These are phyloP conservation scores for Asterochloris sp. DNA, from an alignment of 139 green algal species.

Conservation along the genomic window DNA sequence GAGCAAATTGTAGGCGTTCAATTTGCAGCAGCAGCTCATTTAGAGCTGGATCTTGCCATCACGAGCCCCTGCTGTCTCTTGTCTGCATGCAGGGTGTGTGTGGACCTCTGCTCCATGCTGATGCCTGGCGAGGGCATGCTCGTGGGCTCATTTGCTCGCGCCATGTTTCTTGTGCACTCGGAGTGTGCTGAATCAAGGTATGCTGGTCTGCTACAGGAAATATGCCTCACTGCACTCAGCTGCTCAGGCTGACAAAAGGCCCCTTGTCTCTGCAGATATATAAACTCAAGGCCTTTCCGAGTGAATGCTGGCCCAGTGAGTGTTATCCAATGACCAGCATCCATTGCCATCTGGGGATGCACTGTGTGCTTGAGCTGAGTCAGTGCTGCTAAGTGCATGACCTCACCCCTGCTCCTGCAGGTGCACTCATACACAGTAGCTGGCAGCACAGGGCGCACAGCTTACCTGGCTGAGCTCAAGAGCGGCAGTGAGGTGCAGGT, in stretches of 20 bases:
- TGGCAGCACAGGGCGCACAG: slow-evolving; percentile 54
- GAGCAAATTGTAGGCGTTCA: no score
- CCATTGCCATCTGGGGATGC: background rate
- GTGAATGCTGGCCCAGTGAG: slow-evolving; percentile 87
- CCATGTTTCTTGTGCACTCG: slow-evolving; percentile 86
- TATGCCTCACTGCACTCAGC: no score
- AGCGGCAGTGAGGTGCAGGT: slow-evolving; percentile 64
- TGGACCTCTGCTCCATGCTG: slow-evolving; percentile 74
- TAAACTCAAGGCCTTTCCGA: slow-evolving; percentile 80
- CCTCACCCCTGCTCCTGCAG: slow-evolving; percentile 31
- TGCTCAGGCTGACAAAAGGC: background rate
- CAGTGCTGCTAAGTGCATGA: slow-evolving; percentile 66
- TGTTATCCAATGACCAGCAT: background rate
- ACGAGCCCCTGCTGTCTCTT: no score
- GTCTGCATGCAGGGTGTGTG: slow-evolving; percentile 48
- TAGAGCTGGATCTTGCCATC: no score
- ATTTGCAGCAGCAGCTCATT: no score
- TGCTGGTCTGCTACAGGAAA: no score
- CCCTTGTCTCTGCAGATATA: slow-evolving; percentile 52
- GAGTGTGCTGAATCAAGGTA: slow-evolving; percentile 55
- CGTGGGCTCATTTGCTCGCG: slow-evolving; percentile 80
- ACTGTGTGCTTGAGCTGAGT: slow-evolving; percentile 39
- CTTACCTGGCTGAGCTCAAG: slow-evolving; percentile 82
- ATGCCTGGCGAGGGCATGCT: slow-evolving; percentile 84
- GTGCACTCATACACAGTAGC: slow-evolving; percentile 75